These are phyloP conservation scores for Blastomyces gilchristii DNA, from an alignment of 2,329 filamentous ascomycete genomes.

Conservation along the genomic window DNA sequence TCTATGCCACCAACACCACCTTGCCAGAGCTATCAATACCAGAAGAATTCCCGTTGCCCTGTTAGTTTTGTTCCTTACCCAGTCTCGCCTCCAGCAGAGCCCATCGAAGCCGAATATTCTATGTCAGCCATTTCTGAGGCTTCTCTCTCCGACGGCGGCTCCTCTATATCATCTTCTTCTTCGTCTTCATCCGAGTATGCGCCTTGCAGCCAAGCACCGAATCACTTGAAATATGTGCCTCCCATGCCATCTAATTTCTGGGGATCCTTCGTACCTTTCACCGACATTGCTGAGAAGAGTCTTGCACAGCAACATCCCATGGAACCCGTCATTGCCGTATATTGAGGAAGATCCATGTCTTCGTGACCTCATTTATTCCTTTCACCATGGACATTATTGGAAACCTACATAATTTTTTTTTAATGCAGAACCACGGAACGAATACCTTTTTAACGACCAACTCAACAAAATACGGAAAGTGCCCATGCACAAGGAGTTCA, in stretches of 20 bases:
- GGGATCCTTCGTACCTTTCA: slow-evolving; percentile 20
- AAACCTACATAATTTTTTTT: background rate
- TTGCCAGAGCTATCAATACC: slow-evolving; percentile 23
- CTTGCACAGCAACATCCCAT: slow-evolving; percentile 21
- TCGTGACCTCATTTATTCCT: slow-evolving; percentile 10
- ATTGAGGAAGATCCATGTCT: slow-evolving; percentile 11
- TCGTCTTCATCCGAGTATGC: slow-evolving; percentile 26
- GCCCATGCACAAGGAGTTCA: background rate
- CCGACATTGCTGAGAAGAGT: slow-evolving; percentile 24
- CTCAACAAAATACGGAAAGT: background rate
- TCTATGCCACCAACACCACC: slow-evolving; percentile 24
- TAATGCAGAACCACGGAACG: slow-evolving; percentile 2
- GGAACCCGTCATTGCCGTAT: slow-evolving; percentile 17
- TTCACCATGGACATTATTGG: background rate
- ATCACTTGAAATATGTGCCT: slow-evolving; percentile 21
- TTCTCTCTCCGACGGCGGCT: slow-evolving; percentile 32
- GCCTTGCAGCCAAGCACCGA: slow-evolving; percentile 22
- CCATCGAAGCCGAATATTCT: slow-evolving; percentile 29
- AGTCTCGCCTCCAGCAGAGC: slow-evolving; percentile 27
- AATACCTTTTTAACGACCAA: slow-evolving; percentile 3
- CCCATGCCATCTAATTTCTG: slow-evolving; percentile 21
- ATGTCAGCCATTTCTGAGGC: slow-evolving; percentile 32
- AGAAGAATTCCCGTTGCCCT: slow-evolving; percentile 27
- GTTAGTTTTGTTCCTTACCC: slow-evolving; percentile 28
- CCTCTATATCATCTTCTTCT: slow-evolving; percentile 21